Base-by-base conservation (phyloP, 2,329 filamentous ascomycete genomes). In the Calycina herbarum region DNA sequence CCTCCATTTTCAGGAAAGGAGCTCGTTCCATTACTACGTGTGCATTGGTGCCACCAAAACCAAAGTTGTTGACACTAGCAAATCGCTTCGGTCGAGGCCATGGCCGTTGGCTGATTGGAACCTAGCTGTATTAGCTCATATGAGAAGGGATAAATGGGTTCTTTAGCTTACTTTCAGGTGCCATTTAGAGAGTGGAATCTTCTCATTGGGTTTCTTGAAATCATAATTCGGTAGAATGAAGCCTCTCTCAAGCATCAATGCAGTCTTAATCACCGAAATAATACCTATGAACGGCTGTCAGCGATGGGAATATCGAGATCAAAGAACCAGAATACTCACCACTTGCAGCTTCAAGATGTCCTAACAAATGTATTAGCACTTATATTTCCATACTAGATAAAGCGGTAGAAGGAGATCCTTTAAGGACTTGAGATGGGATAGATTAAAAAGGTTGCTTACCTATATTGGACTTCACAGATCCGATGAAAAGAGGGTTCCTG, bases 61-160 rank as follows among this genome's bases (percentile, higher is more conserved):
- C 82, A 59, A 83, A 75, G 29, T 69, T 71, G 58, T 75, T 76
- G 10, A 76, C 64, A 67, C 82, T 83, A 66, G 83, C 79, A 69
- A 80, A 83, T 61, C 79, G 79, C 76, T 84, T 84, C 54, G 35
- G 59, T 58, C 66, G 63, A 33, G 72, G 71, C 71, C 71, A 74
- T 17, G 71, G 73, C 6, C 69, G 66, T 54, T 73, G 73, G 62
- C 66, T 74, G 17, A 71, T 68, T 3, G 73, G 78, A 70, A 74
- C 71, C 72, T 74, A 35, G 7, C 13, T 3, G 24, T 3, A 40
- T 72, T 60, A 73, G 20, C 48, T 27, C 24, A 24, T 13, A 27
- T 24, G 13, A 54, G 27, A 29, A 29, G 4, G 27, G 4, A 4
- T 4, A 29, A 29, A 29, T 29, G 27, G 27, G 27, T 29, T 29